Base-by-base conservation (phyloP, 2,329 filamentous ascomycete genomes). In the Verticillium longisporum region DNA sequence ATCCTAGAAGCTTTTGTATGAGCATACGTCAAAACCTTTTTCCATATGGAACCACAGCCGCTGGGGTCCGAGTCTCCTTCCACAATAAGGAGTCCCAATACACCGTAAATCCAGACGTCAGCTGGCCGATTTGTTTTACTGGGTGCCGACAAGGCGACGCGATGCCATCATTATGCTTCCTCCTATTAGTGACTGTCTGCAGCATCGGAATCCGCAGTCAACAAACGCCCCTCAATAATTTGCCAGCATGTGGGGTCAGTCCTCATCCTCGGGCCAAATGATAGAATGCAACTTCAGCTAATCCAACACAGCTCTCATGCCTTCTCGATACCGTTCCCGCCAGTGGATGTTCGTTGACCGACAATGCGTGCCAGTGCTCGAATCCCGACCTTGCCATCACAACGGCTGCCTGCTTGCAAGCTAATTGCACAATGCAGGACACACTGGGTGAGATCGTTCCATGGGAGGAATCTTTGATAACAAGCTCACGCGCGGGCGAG, bases 361-460 rank as follows among this genome's bases (percentile, higher is more conserved):
- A 64, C 60, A 61, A 60, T 31, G 61, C 61, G 3, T 64, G 63
- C 26, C 61, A 62, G 3, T 64, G 63, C 21, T 56, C 56, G 6
- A 64, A 60, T 34, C 45, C 59, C 3, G 57, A 56, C 5, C 61
- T 64, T 7, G 58, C 56, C 4, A 62, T 60, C 14, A 14, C 60
- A 9, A 50, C 60, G 7, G 63, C 45, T 2, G 37, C 55, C 9
- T 64, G 63, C 32, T 4, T 64, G 31, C n/a, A 61, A 11, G 63
- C 60, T 1, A 64, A 64, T 5, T 64, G 63, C 33, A 64, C 63
- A 4, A 63, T 63, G 63, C 61, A 64, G 15, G 63, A 64, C 15
- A 61, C 63, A n/a, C 32, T 64, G 11, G 63, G 63, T 64, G 36
- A 2, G 57, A 38, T 3, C 7, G 9, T n/a, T 15, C 9, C 21